A percentile compares a stretch with the other conserved stretches of the same genome.
phyloP scores from a whole-genome alignment of 345 rosid species.

The Dipteronia sinensis region DNA sequence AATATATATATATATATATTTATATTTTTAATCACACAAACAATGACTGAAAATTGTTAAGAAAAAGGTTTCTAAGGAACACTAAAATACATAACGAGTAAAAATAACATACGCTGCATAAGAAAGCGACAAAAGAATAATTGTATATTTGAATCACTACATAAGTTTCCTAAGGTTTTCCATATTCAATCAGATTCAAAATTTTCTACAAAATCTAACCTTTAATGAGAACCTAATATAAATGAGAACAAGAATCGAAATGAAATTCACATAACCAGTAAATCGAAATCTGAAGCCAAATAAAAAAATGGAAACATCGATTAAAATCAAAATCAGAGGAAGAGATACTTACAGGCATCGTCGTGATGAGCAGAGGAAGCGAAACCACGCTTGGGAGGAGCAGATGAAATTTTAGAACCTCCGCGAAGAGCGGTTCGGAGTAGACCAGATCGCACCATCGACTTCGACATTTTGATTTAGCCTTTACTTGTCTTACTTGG shows the following conservation, averaged over 20 bases:
- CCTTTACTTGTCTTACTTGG: neutral
- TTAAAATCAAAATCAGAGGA: neutral
- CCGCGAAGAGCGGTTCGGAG: constrained; percentile 61
- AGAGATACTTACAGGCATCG: constrained; percentile 59
- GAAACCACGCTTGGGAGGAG: constrained; percentile 62
- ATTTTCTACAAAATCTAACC: neutral
- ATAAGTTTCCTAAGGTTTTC: neutral
- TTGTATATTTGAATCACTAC: neutral
- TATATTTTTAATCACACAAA: neutral
- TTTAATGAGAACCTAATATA: neutral
- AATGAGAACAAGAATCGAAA: neutral
- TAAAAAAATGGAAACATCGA: neutral
- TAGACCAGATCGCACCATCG: constrained; percentile 69
- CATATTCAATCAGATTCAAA: neutral
- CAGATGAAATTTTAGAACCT: constrained; percentile 49
- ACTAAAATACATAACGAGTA: neutral
- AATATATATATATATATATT: too few relatives aligned
- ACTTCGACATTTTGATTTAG: constrained; percentile 54
- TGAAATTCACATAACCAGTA: neutral
- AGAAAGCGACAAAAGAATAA: neutral
- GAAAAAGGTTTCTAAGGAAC: too few relatives aligned
- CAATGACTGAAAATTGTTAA: neutral
- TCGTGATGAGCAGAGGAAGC: constrained; percentile 76
- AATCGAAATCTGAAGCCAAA: neutral
- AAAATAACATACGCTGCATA: neutral